Percentiles rank a stretch among this genome's conserved stretches.
phyloP scores from a whole-genome alignment of 2,329 filamentous ascomycete species.

The Hymenoscyphus fraxineus region DNA sequence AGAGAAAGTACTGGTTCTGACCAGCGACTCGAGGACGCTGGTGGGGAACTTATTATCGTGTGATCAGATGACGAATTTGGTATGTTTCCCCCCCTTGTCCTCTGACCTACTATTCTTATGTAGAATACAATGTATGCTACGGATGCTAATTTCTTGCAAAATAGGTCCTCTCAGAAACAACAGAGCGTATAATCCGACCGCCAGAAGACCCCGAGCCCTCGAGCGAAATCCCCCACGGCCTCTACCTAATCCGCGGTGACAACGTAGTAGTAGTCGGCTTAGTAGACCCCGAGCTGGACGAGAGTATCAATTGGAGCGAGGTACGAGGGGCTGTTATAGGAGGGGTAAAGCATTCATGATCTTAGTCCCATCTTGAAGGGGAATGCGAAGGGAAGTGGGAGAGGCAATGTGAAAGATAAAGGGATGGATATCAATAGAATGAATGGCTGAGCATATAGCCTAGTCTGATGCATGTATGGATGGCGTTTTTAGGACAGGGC shows the following conservation, averaged over 20 bases:
- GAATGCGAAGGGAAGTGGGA: background rate
- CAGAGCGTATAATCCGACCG: conserved; percentile 86
- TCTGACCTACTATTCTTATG: background rate
- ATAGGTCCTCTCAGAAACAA: conserved; percentile 73
- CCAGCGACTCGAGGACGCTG: conserved; percentile 83
- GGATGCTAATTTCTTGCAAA: background rate
- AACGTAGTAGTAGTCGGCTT: conserved; percentile 89
- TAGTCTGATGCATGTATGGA: conserved; percentile 32
- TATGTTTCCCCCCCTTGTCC: conserved; percentile 35
- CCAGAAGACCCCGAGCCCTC: conserved; percentile 79
- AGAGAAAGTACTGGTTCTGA: conserved; percentile 93
- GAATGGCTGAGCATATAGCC: conserved; percentile 5
- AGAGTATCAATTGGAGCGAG: conserved; percentile 86
- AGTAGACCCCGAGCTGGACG: conserved; percentile 85
- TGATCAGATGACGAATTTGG: conserved; percentile 88
- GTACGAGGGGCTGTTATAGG: conserved; percentile 83
- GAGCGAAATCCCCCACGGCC: conserved; percentile 73
- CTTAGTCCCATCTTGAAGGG: background rate
- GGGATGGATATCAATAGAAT: conserved; percentile 2
- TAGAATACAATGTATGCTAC: background rate
- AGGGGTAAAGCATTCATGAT: conserved; percentile 70
- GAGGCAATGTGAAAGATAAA: background rate
- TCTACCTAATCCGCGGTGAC: conserved; percentile 91
- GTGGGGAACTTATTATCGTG: conserved; percentile 79
- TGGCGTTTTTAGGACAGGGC: conserved; percentile 30